Base-by-base conservation (phyloP, 805 yeast species). In the Metschnikowia lachancei region DNA sequence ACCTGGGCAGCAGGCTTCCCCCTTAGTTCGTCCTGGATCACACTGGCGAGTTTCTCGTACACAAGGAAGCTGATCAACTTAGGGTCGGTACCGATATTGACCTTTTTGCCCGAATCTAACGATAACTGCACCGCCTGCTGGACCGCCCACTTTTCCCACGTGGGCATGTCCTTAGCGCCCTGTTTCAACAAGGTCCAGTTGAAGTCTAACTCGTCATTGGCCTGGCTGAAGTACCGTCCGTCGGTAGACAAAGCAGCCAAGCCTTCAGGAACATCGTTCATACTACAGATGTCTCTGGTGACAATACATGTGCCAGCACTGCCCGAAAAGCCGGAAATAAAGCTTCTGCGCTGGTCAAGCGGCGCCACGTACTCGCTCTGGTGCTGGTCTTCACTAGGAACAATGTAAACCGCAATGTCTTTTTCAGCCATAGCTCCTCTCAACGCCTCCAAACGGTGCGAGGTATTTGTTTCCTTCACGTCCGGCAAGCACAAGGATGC, bases 281-380 rank as follows among this genome's bases (percentile, higher is more conserved):
- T 67, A 54, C 76, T 75, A 9, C 70, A 65, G 36, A 77, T 61
- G 54, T 79, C 83, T 50, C 82, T 64, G 26, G 96, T 83, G 16
- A 92, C 76, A n/a, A 94, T 77, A 1, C 96, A 97, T 18, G 88
- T 71, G 19, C 98, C 99, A 2, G 97, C 95, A 40, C 92, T 83
- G 0, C 98, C 99, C 11, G 92, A 85, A 67, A 92, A 92, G 0
- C 90, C 97, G 6, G 91, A 78, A 22, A 92, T 85, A 57, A 76
- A 92, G 45, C 80, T 85, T 47, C 97, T 75, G 56, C 97, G 79
- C 61, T 85, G 87, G 63, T 92, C 98, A 12, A 84, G 80, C 1
- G 76, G 69, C 0, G 94, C 78, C 7, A 92, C 92, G 58, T 91
- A 91, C 67, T 92, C 99, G 22, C 91, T 82, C 64, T 86, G 92